These are phyloP conservation scores for Penicillium sp. DNA, from an alignment of 2,329 filamentous ascomycete genomes.

Conservation along the genomic window DNA sequence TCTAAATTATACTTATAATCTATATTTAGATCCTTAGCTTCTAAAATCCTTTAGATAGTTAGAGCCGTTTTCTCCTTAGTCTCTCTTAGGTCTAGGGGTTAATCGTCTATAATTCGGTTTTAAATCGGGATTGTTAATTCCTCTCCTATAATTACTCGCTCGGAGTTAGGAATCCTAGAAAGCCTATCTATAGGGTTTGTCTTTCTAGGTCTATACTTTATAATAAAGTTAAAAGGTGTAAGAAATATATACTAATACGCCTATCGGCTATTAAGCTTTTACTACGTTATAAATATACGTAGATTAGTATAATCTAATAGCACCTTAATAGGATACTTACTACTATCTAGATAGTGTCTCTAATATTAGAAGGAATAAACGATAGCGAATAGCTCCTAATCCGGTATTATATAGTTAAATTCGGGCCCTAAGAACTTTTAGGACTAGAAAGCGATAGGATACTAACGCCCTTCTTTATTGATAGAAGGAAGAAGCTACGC, in stretches of 20 bases:
- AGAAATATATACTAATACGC: not conserved
- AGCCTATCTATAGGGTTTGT: not conserved
- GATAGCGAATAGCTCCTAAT: too few relatives aligned
- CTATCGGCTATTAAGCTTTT: not conserved
- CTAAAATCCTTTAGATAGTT: not conserved
- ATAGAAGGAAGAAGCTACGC: too few relatives aligned
- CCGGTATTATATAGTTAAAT: too few relatives aligned
- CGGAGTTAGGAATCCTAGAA: not conserved
- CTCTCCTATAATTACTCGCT: too few relatives aligned
- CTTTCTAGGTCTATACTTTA: not conserved
- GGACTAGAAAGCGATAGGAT: too few relatives aligned
- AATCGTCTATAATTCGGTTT: accelerated
- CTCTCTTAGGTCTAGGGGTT: not conserved
- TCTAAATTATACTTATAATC: not conserved
- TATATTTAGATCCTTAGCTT: not conserved
- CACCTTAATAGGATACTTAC: too few relatives aligned
- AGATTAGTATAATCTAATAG: not conserved
- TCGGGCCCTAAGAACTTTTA: too few relatives aligned
- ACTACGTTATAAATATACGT: too few relatives aligned
- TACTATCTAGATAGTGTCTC: too few relatives aligned
- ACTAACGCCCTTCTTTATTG: too few relatives aligned
- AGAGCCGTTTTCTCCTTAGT: not conserved
- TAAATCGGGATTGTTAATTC: not conserved
- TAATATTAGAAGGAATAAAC: too few relatives aligned
- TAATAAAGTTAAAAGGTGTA: not conserved